Percentiles rank a stretch among this genome's conserved stretches.
Evolutionary conservation across 225 moss, liverwort and hornwort species (phyloP).

Genomic region (Pseudisothecium myosuroides): DNA sequence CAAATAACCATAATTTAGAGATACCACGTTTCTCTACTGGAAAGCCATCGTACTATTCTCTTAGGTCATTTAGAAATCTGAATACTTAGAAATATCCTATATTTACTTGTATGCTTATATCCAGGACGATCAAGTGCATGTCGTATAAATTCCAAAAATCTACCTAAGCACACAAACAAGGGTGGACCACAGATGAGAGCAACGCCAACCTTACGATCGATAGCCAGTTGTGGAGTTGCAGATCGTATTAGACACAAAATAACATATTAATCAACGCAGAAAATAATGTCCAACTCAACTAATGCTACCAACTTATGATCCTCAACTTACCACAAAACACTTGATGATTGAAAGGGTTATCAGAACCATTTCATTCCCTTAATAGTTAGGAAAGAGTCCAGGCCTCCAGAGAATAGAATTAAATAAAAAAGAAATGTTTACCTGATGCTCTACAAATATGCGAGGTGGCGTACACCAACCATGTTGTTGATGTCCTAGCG

Average conservation of each 20-base stretch:
- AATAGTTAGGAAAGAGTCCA: background rate
- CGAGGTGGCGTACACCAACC: constrained; percentile 91
- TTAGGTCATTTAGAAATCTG: background rate
- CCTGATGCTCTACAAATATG: constrained; percentile 89
- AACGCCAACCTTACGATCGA: background rate
- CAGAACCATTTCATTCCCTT: background rate
- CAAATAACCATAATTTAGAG: background rate
- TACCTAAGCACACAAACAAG: background rate
- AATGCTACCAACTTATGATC: background rate
- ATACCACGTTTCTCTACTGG: background rate
- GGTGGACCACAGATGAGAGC: background rate
- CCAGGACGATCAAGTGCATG: background rate
- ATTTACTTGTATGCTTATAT: background rate
- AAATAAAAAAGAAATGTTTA: background rate
- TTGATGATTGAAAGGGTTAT: background rate
- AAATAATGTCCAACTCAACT: background rate
- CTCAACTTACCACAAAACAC: background rate
- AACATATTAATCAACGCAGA: background rate
- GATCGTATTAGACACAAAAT: background rate
- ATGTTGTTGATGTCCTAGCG: constrained; percentile 62
- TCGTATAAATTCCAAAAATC: background rate
- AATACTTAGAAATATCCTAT: background rate
- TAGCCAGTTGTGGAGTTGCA: background rate
- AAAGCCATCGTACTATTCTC: background rate
- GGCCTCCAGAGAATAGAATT: background rate